phyloP scores from a whole-genome alignment of 495 filamentous ascomycete species.

The Podospora pseudocomata region DNA sequence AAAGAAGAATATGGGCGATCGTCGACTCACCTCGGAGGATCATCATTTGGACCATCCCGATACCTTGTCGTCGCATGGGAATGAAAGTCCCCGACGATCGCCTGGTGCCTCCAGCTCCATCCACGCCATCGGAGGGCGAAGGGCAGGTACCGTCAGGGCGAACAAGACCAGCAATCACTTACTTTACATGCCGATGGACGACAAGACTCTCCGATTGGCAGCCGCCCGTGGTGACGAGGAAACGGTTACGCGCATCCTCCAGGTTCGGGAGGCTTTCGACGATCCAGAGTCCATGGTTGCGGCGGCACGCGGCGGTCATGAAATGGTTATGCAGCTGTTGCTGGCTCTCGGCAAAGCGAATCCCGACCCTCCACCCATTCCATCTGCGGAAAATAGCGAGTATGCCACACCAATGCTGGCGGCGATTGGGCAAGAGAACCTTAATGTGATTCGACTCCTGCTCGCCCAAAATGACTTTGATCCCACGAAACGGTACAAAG shows the following conservation, averaged over 20 bases:
- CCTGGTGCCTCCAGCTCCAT: constrained; percentile 44
- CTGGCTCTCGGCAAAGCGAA: constrained; percentile 76
- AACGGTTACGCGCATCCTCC: constrained; percentile 73
- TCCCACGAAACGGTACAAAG: constrained; percentile 65
- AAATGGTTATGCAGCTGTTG: constrained; percentile 77
- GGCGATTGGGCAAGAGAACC: constrained; percentile 86
- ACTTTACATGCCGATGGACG: constrained; percentile 54
- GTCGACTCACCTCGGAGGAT: constrained; percentile 63
- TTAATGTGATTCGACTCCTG: constrained; percentile 74
- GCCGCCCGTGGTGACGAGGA: constrained; percentile 79
- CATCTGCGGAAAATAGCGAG: constrained; percentile 41
- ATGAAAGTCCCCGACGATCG: constrained; percentile 64
- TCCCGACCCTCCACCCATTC: constrained; percentile 68
- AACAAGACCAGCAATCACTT: constrained; percentile 55
- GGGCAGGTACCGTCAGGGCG: constrained; percentile 45
- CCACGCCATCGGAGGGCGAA: constrained; percentile 34
- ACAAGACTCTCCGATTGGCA: constrained; percentile 72
- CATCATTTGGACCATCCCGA: constrained; percentile 52
- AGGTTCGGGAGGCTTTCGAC: constrained; percentile 62
- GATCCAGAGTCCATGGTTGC: constrained; percentile 83
- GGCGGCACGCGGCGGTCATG: constrained; percentile 89
- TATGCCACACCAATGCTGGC: constrained; percentile 88
- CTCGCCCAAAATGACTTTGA: constrained; percentile 75
- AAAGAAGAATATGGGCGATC: constrained; percentile 46
- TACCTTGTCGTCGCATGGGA: constrained; percentile 62